A percentile compares a stretch with the other conserved stretches of the same genome.
phyloP scores from a whole-genome alignment of 2,329 filamentous ascomycete genomes.

The Phoma herbarum region DNA sequence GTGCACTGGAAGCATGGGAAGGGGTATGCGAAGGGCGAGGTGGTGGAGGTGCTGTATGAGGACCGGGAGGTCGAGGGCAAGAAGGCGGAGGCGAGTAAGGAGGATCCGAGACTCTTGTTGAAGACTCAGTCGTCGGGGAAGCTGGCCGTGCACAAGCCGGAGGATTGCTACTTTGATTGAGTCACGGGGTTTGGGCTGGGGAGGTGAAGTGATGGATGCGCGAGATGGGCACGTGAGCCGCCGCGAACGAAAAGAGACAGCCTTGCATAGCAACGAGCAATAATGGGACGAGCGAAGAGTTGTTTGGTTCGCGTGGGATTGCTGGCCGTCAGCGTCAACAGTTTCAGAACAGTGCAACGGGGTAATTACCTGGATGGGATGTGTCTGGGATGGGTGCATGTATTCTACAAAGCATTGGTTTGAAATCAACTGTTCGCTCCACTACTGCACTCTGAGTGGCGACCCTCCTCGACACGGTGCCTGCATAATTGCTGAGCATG shows the following conservation, averaged over 20 bases:
- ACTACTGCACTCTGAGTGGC: neutral
- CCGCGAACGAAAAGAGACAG: slow-evolving; percentile 5
- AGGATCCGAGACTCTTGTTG: slow-evolving; percentile 56
- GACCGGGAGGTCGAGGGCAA: slow-evolving; percentile 55
- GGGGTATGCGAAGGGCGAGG: slow-evolving; percentile 54
- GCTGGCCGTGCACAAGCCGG: slow-evolving; percentile 55
- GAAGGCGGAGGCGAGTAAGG: slow-evolving; percentile 53
- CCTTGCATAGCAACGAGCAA: slow-evolving; percentile 4
- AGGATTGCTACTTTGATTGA: slow-evolving; percentile 54
- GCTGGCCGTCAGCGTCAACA: slow-evolving; percentile 5
- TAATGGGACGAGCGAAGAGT: neutral
- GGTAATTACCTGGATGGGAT: neutral
- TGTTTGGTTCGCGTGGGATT: slow-evolving; percentile 4
- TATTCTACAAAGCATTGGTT: slow-evolving; percentile 1
- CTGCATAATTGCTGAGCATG: neutral
- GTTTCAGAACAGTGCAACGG: slow-evolving; percentile 11
- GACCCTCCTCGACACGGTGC: neutral
- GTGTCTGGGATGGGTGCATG: slow-evolving; percentile 3
- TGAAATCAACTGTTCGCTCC: neutral
- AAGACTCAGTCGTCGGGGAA: slow-evolving; percentile 52
- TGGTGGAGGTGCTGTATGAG: slow-evolving; percentile 54
- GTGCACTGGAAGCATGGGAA: slow-evolving; percentile 53
- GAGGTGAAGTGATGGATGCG: neutral
- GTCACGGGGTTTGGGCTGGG: neutral
- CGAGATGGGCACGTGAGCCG: slow-evolving; percentile 6